These are phyloP conservation scores for Funneliformis geosporum DNA, from an alignment of 192 early-diverging fungal genomes.

Conservation along the genomic window DNA sequence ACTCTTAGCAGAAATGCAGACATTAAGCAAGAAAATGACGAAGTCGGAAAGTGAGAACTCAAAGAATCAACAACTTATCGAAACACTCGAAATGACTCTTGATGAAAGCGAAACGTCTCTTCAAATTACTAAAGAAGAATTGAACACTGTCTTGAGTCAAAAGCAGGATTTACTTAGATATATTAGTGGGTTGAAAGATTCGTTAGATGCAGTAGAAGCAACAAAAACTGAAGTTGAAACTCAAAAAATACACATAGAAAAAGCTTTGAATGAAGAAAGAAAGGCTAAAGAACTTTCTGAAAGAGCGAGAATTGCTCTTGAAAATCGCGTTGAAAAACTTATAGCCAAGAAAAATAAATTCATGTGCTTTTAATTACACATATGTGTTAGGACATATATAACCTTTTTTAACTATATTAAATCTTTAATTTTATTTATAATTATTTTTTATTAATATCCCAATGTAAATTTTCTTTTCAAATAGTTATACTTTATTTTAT, in stretches of 20 bases:
- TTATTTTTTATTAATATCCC: too few species aligned
- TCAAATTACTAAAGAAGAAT: constrained; percentile 40
- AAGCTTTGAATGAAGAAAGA: constrained; percentile 45
- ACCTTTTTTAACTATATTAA: neutral
- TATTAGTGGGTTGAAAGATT: constrained; percentile 39
- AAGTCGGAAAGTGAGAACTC: constrained; percentile 40
- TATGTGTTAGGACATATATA: neutral
- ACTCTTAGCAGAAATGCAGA: constrained; percentile 28
- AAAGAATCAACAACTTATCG: constrained; percentile 37
- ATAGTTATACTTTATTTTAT: too few species aligned
- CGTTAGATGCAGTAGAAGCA: constrained; percentile 38
- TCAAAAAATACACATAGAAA: constrained; percentile 43
- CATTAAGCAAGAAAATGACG: constrained; percentile 38
- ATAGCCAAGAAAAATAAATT: constrained; percentile 59
- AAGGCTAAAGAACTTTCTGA: constrained; percentile 53
- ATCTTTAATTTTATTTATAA: too few species aligned
- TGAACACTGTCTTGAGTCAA: constrained; percentile 39
- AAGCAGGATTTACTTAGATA: constrained; percentile 39
- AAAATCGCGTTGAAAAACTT: constrained; percentile 55
- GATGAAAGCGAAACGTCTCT: constrained; percentile 46
- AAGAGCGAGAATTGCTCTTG: constrained; percentile 48
- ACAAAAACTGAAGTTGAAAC: constrained; percentile 31
- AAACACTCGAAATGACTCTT: constrained; percentile 46
- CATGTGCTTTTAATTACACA: constrained; percentile 51
- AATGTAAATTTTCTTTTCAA: neutral